Evolutionary conservation across 2,329 filamentous ascomycete genomes (phyloP).

Genomic region (Hirsutella thompsonii): DNA sequence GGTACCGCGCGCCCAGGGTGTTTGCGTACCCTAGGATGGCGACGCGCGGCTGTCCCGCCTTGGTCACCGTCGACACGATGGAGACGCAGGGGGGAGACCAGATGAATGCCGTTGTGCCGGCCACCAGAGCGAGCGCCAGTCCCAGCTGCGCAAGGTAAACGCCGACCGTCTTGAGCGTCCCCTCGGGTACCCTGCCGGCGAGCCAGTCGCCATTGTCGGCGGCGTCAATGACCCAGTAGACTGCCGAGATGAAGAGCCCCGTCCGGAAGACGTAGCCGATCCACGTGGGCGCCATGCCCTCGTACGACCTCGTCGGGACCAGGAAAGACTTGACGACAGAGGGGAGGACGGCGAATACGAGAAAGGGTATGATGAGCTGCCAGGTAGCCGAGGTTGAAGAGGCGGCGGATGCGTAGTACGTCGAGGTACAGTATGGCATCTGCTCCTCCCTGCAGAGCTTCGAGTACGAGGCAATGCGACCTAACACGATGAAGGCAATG

Average conservation of each 20-base stretch:
- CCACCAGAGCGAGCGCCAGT: slow-evolving; percentile 68
- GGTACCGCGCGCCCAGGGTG: slow-evolving; percentile 80
- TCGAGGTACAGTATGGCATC: slow-evolving; percentile 92
- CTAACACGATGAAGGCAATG: slow-evolving; percentile 65
- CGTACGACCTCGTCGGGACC: slow-evolving; percentile 69
- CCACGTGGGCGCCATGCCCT: slow-evolving; percentile 76
- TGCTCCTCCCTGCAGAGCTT: slow-evolving; percentile 94
- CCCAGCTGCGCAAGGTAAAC: slow-evolving; percentile 69
- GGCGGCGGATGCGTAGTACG: slow-evolving; percentile 84
- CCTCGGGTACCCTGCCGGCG: slow-evolving; percentile 35
- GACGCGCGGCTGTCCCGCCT: slow-evolving; percentile 38
- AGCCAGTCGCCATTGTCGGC: slow-evolving; percentile 82
- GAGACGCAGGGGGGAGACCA: slow-evolving; percentile 78
- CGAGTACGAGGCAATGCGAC: slow-evolving; percentile 72
- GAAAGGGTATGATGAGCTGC: slow-evolving; percentile 72
- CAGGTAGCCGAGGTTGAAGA: slow-evolving; percentile 88
- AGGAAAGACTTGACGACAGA: slow-evolving; percentile 70
- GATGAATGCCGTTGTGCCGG: slow-evolving; percentile 71
- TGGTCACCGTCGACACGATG: slow-evolving; percentile 38
- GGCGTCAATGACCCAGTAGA: slow-evolving; percentile 82
- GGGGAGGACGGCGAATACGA: slow-evolving; percentile 60
- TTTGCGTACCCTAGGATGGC: slow-evolving; percentile 87
- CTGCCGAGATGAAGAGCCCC: slow-evolving; percentile 60
- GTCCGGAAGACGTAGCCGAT: slow-evolving; percentile 67
- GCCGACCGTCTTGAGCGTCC: slow-evolving; percentile 57